Base-by-base conservation (phyloP, 495 filamentous ascomycete species). In the Elasticomyces elasticus region DNA sequence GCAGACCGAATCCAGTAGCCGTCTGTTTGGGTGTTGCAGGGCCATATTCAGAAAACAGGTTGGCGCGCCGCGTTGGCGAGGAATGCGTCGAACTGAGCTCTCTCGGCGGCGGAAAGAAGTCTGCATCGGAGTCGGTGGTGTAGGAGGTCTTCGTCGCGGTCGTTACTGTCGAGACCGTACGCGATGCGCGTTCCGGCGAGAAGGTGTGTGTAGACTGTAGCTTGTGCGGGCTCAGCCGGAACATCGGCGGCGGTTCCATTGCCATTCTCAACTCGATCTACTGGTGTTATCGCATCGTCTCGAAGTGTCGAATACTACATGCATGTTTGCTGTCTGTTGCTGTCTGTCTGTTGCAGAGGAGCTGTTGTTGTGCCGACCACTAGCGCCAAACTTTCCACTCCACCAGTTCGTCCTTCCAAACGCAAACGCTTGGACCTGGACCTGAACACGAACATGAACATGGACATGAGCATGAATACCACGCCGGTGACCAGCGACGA, bases 181-280 rank as follows among this genome's bases (percentile, higher is more conserved):
- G 66, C 12, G 35, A 12, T 3, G 58, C 66, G 66, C 85, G 84
- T 66, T 94, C 87, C 47, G 88, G 81, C 6, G 89, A 89, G 22
- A 87, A 69, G 17, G 81, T 80, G 56, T 81, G 79, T 49, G 89
- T 70, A 63, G 85, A 78, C 50, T 76, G 44, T 31, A 22, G 2
- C 17, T 26, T 41, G 3, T 38, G n/a, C 20, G 40, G 30, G 12
- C 19, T 24, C 2, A 44, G 25, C 24, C 19, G 13, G 38, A 52
- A 52, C 1, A 26, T 6, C 23, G 50, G 50, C 27, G 50, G 38
- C 5, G 35, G 50, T 27, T 43, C 50, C 50, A 52, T 42, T 5
- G 28, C 48, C 48, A 51, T 51, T 23, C 33, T 20, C 2, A 5
- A 2, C 4, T 22, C 25, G 4, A 15, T 10, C 42, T 45, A 22